Base-by-base conservation (phyloP, 805 yeast genomes). In the Priceomyces castillae region DNA sequence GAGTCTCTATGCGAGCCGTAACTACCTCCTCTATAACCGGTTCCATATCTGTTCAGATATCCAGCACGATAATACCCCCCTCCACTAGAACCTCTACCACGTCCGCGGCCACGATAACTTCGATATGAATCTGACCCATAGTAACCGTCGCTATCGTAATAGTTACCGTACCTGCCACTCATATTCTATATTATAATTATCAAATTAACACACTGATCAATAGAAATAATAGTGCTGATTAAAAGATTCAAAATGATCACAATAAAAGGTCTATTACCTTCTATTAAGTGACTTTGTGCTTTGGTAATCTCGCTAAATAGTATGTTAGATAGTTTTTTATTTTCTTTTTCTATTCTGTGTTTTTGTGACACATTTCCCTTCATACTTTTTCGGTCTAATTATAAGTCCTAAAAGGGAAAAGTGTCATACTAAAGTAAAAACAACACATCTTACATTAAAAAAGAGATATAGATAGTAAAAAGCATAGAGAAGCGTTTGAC, bases 11-110 rank as follows among this genome's bases (percentile, higher is more conserved):
- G 36, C 20, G 36, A 33, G 12, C 17, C 36, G 15, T 33, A 33
- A 16, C 50, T 19, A 7, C 48, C 37, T 12, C 44, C 42, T 23
- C 43, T 30, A n/a, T 41, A 30, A 33, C 40, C 34, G 39, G 18
- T 40, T 15, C 44, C 46, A 31, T 42, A 51, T 22, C 41, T 26
- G n/a, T 41, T 45, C 37, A 30, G 42, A 18, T 43, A 39, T 16
- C 42, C 34, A 25, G 59, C 58, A 10, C 59, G 48, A 23, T 53
- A 50, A 7, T 54, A 49, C 43, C 49, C 52, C 1, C 54, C 57
- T 18, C 64, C 58, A 14, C 59, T 43, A 11, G 53, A 50, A 19
- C 61, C 46, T 16, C 49, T 23, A n/a, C 54, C 57, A 42, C 59
- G 39, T 34, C 56, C 50, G 7, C 49, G 46, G 22, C 54, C 58